These are phyloP conservation scores for Immersiporthe knoxdaviesiana DNA, from an alignment of 2,329 filamentous ascomycete species.

Conservation along the genomic window DNA sequence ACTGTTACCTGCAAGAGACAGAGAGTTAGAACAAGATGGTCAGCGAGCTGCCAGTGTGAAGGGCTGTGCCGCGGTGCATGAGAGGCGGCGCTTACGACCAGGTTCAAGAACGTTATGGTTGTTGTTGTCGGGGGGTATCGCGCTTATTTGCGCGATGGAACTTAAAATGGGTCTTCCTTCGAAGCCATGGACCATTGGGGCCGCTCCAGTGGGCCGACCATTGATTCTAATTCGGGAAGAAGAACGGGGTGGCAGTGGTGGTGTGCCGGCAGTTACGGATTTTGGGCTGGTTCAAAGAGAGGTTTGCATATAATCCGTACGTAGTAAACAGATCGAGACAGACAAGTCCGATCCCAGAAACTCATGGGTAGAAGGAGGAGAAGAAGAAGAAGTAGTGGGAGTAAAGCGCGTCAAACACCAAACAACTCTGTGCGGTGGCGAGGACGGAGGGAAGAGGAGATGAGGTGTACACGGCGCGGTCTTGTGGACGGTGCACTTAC, in stretches of 20 bases:
- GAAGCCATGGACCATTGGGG: constrained; percentile 1
- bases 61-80: constrained; percentile 7
- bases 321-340: not conserved
- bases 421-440: too few relatives aligned
- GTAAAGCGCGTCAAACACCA: too few relatives aligned
- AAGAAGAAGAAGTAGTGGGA: not conserved
- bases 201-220: constrained; percentile 6
- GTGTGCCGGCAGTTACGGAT: not conserved
- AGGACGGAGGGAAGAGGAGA: too few relatives aligned
- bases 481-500: too few relatives aligned
- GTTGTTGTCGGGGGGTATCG: not conserved
- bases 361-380: not conserved
- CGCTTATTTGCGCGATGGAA: not conserved
- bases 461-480: too few relatives aligned
- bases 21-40: not conserved
- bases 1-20: not conserved
- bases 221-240: constrained; percentile 12
- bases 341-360: not conserved
- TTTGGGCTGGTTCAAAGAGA: not conserved
- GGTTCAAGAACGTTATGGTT: not conserved
- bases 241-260: not conserved
- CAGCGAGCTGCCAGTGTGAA: not conserved
- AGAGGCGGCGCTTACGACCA: not conserved
- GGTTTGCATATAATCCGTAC: too few relatives aligned
- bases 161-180: constrained; percentile 7